Evolutionary conservation across 768 basidiomycete species (phyloP), one percentile per base, ranked within the genome.

Genomic region (Agaricus subrufescens): DNA sequence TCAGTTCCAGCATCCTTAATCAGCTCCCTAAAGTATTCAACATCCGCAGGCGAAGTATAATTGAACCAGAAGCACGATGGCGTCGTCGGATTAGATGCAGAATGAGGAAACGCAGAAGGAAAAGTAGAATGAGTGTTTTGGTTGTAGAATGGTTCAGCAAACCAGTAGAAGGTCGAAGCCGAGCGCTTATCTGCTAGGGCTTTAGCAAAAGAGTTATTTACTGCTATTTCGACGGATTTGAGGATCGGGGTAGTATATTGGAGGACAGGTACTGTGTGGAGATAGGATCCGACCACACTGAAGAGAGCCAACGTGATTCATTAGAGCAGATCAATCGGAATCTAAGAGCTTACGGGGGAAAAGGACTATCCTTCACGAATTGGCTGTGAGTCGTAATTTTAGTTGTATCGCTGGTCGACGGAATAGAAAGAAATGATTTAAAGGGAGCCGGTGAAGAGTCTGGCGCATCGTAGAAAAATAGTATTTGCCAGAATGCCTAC

Each of bases 391-490:
- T 15, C 63, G 52, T 1, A 11, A 34, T 11, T 34, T 34, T 11
- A 3, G 34, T 34, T 7, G 34, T 34, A 34, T 34, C 34, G 11
- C 34, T 34, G 11, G 34, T 34, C 5, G 34, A 34, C 11, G 77
- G 75, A 31, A 83, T 76, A 1, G 66, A 67, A 15, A 82, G 53
- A 65, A 81, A 80, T 3, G 72, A 71, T 53, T 83, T 80, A 55
- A 83, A 83, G 31, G 81, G 73, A 1, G 78, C 81, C 0, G 59
- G 50, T 0, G 81, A 82, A 0, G 75, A 74, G 0, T 62, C 69
- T 15, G 84, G 84, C 0, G 56, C 78, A 59, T 87, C 79, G 61
- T 87, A 87, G 66, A 87, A 88, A n/a, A 86, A 51, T 3, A 82
- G 42, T 58, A 60, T 14, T 71, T 52, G n/a, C 58, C 44, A 44